Evolutionary conservation across 2,329 filamentous ascomycete species (phyloP), one percentile per base, ranked within the genome.

Genomic region (Plectosphaerella sp.): DNA sequence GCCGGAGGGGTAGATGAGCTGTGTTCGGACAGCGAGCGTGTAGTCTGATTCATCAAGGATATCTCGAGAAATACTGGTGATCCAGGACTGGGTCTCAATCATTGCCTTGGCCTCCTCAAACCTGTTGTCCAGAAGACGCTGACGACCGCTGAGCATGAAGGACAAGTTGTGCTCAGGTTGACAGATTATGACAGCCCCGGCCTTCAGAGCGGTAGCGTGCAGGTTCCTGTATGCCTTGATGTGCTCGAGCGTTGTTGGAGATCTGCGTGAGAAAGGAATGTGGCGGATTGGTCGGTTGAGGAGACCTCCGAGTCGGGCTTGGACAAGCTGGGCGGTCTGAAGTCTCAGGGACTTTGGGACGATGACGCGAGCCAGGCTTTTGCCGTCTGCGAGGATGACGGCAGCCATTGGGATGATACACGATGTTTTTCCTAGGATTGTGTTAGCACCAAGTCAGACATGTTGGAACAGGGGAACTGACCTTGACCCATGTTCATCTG

Each of bases 401-500:
- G 74, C 69, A 0, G 69, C 76, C 72, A 82, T 78, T 0, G 79
- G 79, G 7, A 82, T 73, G 20, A 83, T 79, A 47, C 73, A 74
- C 0, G 77, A 80, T 0, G 80, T 83, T 63, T 84, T 85, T 0
- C 80, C 77, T 79, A 45, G 20, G 43, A 4, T 49, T 48, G 28
- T 46, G 49, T 57, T 50, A 57, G 41, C 12, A 52, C 45, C 33
- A 10, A 2, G 35, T 4, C 37, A 18, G 3, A n/a, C n/a, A 42
- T 42, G 6, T 14, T 5, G 39, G 9, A 18, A 16, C 8, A 5
- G 9, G 9, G 25, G 45, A 1, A 52, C 56, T 61, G 62, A 68
- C 78, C 78, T 67, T 84, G 75, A 0, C 84, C 84, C 84, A 88
- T 88, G 54, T 86, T 83, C 65, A 88, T 76, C 55, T 88, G 84